A percentile compares a stretch with the other conserved stretches of the same genome.
Evolutionary conservation across 768 basidiomycete genomes (phyloP).

Genomic region (Arthromyces matolae): DNA sequence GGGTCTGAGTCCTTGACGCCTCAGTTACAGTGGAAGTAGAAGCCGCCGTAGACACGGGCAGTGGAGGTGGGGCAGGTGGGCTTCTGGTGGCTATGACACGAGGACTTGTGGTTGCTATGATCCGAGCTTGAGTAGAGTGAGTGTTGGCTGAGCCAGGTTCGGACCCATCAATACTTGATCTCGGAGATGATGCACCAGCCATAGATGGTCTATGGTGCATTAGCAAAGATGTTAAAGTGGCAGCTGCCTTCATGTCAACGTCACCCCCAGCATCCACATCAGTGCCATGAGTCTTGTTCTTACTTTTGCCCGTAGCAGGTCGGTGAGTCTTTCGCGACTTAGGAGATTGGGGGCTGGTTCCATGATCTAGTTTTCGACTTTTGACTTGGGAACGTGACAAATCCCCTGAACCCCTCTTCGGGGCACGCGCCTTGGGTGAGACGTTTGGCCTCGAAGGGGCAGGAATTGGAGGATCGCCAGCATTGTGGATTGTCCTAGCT

Average conservation of each 20-base stretch:
- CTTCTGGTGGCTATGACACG: constrained; percentile 43
- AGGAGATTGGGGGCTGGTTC: constrained; percentile 32
- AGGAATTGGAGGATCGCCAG: constrained; percentile 61
- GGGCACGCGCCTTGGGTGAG: constrained; percentile 39
- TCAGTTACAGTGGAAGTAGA: constrained; percentile 27
- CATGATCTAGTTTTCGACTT: constrained; percentile 28
- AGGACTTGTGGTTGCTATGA: constrained; percentile 40
- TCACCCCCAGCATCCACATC: constrained; percentile 46
- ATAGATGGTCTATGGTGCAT: constrained; percentile 63
- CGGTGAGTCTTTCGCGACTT: constrained; percentile 42
- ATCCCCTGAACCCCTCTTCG: constrained; percentile 46
- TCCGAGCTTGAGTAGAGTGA: constrained; percentile 62
- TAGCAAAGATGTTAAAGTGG: constrained; percentile 70
- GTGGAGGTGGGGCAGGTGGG: constrained; percentile 33
- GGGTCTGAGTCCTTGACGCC: constrained; percentile 34
- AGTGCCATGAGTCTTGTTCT: constrained; percentile 34
- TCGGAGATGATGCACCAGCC: constrained; percentile 60
- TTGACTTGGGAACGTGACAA: constrained; percentile 43
- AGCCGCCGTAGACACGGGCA: constrained; percentile 40
- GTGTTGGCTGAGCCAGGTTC: constrained; percentile 62
- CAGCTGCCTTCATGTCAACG: constrained; percentile 80
- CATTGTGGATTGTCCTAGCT: constrained; percentile 77
- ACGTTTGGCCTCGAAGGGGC: constrained; percentile 45
- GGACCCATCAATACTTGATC: constrained; percentile 69
- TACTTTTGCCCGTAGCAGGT: constrained; percentile 43